Evolutionary conservation across 257 asterid genomes (phyloP), one percentile per base, ranked within the genome.

Genomic region (Solanum microdontum): DNA sequence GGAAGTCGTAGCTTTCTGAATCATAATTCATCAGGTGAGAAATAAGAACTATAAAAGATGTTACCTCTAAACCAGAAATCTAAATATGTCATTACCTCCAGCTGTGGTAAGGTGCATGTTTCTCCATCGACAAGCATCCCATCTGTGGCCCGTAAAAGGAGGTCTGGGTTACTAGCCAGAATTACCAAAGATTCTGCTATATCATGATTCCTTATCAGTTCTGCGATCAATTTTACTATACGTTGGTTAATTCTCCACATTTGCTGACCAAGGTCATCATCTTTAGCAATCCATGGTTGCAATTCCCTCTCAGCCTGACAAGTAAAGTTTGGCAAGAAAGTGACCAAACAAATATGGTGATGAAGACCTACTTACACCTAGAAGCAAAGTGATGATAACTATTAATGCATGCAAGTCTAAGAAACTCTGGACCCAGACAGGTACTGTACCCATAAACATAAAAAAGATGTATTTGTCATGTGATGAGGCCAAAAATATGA

Each of bases 71-170:
- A 84, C 43, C 82, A 73, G 62, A n/a, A 64, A 51, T 79, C 88
- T 90, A 83, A 83, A 74, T 26, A 86, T 74, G 80, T 14, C 87
- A 55, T 79, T 90, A 97, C 99, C 99, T 97, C 99, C 72, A 97
- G 94, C 91, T 97, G 99, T 1, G 99, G 98, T 88, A 96, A 92
- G 90, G 99, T 97, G 94, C 99, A 97, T 84, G 99, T 98, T 96
- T 96, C 98, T 85, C 99, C 99, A 90, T 97, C 99, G 13, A 97
- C 99, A 64, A 97, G 98, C 98, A 97, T 93, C 72, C 99, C 99
- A 28, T 96, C 99, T 28, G 99, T 97, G 88, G 99, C 99, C 83
- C 99, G 99, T 40, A 96, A 94, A 87, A 97, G 98, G 79, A 97
- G 98, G 87, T 97, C 98, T 8, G 99, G 95, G 39, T 99, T 99